phyloP scores from a whole-genome alignment of 2,329 filamentous ascomycete genomes.

The Penicillium frequentans region DNA sequence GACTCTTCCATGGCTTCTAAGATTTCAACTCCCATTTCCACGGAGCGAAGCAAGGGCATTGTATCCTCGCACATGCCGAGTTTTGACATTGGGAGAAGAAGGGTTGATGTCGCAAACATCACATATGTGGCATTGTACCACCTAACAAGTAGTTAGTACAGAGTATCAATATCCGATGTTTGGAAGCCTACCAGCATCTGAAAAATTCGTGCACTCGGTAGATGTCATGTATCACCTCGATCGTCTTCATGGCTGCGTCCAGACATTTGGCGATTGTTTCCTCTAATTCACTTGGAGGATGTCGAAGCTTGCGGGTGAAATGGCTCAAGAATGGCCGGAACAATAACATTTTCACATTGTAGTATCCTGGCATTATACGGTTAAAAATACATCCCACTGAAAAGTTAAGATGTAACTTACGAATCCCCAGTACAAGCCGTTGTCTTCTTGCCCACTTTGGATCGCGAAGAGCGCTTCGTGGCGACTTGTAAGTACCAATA shows the following conservation, averaged over 20 bases:
- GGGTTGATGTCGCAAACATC: slow-evolving; percentile 41
- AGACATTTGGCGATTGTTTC: slow-evolving; percentile 38
- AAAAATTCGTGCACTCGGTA: slow-evolving; percentile 42
- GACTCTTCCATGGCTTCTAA: slow-evolving; percentile 46
- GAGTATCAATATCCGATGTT: neutral
- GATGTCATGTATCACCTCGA: slow-evolving; percentile 43
- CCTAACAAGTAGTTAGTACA: slow-evolving; percentile 21
- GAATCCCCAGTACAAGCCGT: slow-evolving; percentile 39
- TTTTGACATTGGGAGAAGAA: slow-evolving; percentile 37
- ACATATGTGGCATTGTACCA: slow-evolving; percentile 47
- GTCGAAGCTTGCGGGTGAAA: slow-evolving; percentile 29
- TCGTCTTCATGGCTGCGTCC: slow-evolving; percentile 40
- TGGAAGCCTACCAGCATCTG: slow-evolving; percentile 39
- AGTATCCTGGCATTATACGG: slow-evolving; percentile 30
- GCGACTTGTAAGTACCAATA: slow-evolving; percentile 20
- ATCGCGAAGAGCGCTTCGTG: slow-evolving; percentile 32
- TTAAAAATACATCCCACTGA: neutral
- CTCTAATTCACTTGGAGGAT: slow-evolving; percentile 28
- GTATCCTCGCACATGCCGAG: slow-evolving; percentile 29
- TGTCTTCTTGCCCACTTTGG: slow-evolving; percentile 41
- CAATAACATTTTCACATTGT: slow-evolving; percentile 43
- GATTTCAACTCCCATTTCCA: slow-evolving; percentile 42
- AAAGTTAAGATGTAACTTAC: slow-evolving; percentile 23
- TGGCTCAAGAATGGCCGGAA: slow-evolving; percentile 38
- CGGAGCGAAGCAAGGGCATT: slow-evolving; percentile 27